These are phyloP conservation scores for Thuja plicata DNA, from an alignment of 83 land plant species.

Conservation along the genomic window DNA sequence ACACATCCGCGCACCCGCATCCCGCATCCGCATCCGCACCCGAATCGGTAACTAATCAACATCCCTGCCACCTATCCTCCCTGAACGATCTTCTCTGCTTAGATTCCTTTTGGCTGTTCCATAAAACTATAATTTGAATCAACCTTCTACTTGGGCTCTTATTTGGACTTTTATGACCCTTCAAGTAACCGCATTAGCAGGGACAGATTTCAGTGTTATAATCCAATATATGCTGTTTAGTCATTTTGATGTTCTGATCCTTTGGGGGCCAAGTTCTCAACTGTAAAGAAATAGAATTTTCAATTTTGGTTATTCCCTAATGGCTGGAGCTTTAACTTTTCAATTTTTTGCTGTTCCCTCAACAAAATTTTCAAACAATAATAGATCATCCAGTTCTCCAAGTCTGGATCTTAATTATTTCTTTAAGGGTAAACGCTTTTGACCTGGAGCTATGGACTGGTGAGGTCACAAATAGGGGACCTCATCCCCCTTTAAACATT, in stretches of 20 bases:
- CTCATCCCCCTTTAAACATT: no score
- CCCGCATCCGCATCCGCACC: no score
- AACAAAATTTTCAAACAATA: neutral
- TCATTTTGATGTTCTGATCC: neutral
- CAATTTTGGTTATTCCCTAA: neutral
- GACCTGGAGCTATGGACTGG: no score
- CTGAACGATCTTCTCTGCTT: neutral
- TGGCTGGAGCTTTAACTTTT: neutral
- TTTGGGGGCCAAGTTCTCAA: neutral
- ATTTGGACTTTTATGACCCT: neutral
- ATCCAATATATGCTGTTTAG: neutral
- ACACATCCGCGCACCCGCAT: no score
- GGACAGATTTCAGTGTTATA: neutral
- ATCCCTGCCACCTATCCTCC: neutral
- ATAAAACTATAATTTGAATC: neutral
- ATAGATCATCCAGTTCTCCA: neutral
- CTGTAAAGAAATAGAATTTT: neutral
- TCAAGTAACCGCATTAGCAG: neutral
- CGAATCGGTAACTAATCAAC: no score
- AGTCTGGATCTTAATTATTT: no score
- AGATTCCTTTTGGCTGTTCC: neutral
- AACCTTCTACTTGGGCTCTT: neutral
- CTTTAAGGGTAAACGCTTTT: no score
- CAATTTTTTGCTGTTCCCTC: neutral
- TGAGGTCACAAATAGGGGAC: no score